A percentile compares a stretch with the other conserved stretches of the same genome.
Conservation (phyloP, 140 eudicot genomes). For the Ambrosia hybrid region DNA sequence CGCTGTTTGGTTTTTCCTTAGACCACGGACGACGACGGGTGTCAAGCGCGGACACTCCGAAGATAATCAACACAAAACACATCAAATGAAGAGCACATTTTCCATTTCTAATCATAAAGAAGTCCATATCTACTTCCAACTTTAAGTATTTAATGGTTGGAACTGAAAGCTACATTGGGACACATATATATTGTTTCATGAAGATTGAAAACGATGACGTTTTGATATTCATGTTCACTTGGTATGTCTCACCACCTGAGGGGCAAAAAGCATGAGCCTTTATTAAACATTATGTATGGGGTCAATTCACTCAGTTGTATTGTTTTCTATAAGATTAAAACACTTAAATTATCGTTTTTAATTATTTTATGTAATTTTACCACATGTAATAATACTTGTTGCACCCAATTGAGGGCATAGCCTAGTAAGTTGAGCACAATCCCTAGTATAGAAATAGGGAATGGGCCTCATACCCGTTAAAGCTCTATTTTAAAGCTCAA, state of each 20-base stretch:
- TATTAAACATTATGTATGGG: not conserved
- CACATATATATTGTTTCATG: not conserved
- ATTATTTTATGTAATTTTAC: too few relatives aligned
- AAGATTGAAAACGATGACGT: not conserved
- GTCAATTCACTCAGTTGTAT: not conserved
- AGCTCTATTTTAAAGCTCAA: too few relatives aligned
- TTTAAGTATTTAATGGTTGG: not conserved
- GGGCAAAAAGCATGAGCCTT: not conserved
- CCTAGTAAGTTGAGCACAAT: too few relatives aligned
- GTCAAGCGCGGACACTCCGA: conserved; percentile 44
- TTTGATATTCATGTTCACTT: not conserved
- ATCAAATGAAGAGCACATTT: conserved; percentile 8
- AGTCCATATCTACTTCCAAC: conserved; percentile 22
- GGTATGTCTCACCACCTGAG: not conserved
- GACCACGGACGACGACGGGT: conserved; percentile 32
- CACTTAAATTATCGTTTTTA: too few relatives aligned
- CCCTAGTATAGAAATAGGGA: too few relatives aligned
- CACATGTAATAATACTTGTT: too few relatives aligned
- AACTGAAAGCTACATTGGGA: too few relatives aligned
- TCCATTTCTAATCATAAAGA: conserved; percentile 15
- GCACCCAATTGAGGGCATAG: too few relatives aligned
- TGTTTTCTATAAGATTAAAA: not conserved
- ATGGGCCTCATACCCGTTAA: too few relatives aligned
- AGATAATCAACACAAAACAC: conserved; percentile 25
- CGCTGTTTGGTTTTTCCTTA: conserved; percentile 39